Conservation (phyloP, 2,329 filamentous ascomycete genomes). For the Endoconidiophora laricicola region DNA sequence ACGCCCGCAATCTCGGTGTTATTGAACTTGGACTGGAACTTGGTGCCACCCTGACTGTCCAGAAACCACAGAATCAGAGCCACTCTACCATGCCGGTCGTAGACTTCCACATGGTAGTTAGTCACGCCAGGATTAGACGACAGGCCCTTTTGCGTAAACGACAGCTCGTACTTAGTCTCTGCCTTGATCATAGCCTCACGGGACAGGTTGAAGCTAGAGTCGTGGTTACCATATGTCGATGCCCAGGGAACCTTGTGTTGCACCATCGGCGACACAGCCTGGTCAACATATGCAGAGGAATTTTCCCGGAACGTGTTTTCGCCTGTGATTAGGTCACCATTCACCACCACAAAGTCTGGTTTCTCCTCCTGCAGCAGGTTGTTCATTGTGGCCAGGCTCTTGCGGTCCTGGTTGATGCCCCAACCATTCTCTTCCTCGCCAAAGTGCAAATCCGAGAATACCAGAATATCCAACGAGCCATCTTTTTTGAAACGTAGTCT, state of each 20-base stretch:
- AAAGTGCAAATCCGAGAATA: constrained; percentile 57
- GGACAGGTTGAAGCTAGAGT: constrained; percentile 41
- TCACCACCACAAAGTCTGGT: constrained; percentile 47
- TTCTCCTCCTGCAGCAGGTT: constrained; percentile 38
- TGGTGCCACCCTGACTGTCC: constrained; percentile 41
- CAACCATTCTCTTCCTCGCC: constrained; percentile 42
- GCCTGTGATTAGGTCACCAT: constrained; percentile 56
- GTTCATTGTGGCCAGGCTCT: constrained; percentile 39
- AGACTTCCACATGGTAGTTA: constrained; percentile 33
- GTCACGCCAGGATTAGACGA: constrained; percentile 21
- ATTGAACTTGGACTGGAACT: not conserved
- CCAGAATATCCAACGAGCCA: constrained; percentile 34
- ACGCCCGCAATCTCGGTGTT: constrained; percentile 6
- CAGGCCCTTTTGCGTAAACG: constrained; percentile 9
- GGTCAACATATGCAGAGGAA: constrained; percentile 39
- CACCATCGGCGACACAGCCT: constrained; percentile 41
- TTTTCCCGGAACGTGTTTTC: constrained; percentile 37
- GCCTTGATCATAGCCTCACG: constrained; percentile 24
- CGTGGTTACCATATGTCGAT: constrained; percentile 57
- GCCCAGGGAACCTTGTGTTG: constrained; percentile 41
- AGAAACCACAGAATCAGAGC: constrained; percentile 53
- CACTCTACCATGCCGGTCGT: constrained; percentile 22
- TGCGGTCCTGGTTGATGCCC: constrained; percentile 36
- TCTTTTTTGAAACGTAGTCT: constrained; percentile 16
- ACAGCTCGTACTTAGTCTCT: constrained; percentile 20